Conservation (phyloP, 345 rosid species). For the Turritis glabra region DNA sequence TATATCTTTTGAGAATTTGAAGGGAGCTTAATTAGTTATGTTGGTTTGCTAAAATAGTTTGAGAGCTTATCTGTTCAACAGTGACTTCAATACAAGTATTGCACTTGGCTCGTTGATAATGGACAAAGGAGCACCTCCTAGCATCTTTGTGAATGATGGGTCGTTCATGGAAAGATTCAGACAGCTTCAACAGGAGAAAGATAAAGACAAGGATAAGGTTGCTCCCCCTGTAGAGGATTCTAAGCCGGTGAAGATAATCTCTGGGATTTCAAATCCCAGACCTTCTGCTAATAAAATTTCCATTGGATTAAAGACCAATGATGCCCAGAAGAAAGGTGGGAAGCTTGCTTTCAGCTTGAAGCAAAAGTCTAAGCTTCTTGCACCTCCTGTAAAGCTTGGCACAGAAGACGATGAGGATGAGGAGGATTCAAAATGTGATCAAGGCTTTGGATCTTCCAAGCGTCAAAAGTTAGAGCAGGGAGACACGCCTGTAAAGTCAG, state of each 20-base stretch:
- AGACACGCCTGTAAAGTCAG: constrained; percentile 49
- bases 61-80: constrained; percentile 62
- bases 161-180: constrained; percentile 99
- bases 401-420: constrained; percentile 89
- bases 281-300: constrained; percentile 44
- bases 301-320: constrained; percentile 52
- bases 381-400: constrained; percentile 80
- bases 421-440: constrained; percentile 47
- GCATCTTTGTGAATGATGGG: constrained; percentile 93
- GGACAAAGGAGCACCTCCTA: constrained; percentile 74
- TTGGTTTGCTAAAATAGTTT: constrained; percentile 48
- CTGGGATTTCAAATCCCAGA: constrained; percentile 53
- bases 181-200: constrained; percentile 85
- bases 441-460: constrained; percentile 54
- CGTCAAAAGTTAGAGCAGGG: constrained; percentile 66
- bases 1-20: background rate
- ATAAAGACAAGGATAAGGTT: constrained; percentile 47
- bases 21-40: background rate
- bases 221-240: constrained; percentile 49
- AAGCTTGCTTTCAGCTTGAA: constrained; percentile 98
- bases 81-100: constrained; percentile 43
- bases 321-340: constrained; percentile 62
- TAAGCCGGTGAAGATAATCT: constrained; percentile 59
- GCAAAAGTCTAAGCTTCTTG: constrained; percentile 86
- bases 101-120: constrained; percentile 47